A percentile compares a stretch with the other conserved stretches of the same genome.
phyloP scores from a whole-genome alignment of 2,329 filamentous ascomycete genomes.

The Fusarium miscanthi region DNA sequence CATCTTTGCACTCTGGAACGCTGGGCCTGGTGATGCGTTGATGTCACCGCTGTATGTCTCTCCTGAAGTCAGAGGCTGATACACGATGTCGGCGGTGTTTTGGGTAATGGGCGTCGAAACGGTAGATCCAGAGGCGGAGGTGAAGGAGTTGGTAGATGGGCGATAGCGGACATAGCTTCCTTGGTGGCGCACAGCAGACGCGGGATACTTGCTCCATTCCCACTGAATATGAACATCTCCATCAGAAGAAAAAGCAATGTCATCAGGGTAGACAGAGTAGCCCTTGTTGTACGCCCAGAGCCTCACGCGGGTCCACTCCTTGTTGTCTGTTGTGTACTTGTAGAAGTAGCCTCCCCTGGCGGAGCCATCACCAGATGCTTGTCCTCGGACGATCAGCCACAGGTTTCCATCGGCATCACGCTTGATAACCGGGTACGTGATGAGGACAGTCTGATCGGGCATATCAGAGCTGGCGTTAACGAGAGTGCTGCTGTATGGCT shows the following conservation, averaged over 20 bases:
- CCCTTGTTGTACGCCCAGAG: conserved; percentile 39
- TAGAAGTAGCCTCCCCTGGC: conserved; percentile 21
- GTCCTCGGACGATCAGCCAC: conserved; percentile 21
- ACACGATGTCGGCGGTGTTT: conserved; percentile 16
- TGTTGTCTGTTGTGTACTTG: conserved; percentile 5
- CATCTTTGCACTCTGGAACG: conserved; percentile 21
- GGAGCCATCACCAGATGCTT: conserved; percentile 13
- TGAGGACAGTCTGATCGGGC: conserved; percentile 31
- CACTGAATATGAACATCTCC: conserved; percentile 44
- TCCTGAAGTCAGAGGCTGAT: conserved; percentile 36
- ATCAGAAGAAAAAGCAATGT: conserved; percentile 43
- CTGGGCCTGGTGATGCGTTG: conserved; percentile 5
- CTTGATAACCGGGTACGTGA: conserved; percentile 29
- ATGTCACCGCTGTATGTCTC: conserved; percentile 28
- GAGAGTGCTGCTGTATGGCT: conserved; percentile 37
- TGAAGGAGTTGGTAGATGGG: conserved; percentile 34
- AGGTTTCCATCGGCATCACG: conserved; percentile 9
- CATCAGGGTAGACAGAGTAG: conserved; percentile 44
- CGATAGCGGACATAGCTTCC: conserved; percentile 43
- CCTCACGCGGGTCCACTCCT: conserved; percentile 1
- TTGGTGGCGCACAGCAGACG: conserved; percentile 41
- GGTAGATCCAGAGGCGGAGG: conserved; percentile 18
- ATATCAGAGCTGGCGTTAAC: conserved; percentile 35
- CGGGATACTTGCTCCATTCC: conserved; percentile 45
- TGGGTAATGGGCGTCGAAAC: conserved; percentile 13